phyloP scores from a whole-genome alignment of 495 filamentous ascomycete species.

The Lichina pygmaea region DNA sequence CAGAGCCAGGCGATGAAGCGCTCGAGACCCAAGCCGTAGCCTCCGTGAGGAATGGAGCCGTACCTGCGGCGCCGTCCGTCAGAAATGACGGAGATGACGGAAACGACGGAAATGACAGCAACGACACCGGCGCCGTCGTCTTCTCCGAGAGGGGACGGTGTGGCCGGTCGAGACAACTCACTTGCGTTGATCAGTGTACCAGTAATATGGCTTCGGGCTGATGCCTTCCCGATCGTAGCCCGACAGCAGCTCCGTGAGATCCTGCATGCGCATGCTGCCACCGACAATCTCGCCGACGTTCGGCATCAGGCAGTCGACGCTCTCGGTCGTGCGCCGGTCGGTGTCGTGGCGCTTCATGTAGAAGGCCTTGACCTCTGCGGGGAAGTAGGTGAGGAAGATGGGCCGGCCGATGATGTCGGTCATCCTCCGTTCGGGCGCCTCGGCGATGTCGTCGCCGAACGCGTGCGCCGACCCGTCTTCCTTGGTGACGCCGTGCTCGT shows the following conservation, averaged over 20 bases:
- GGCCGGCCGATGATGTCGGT: constrained; percentile 85
- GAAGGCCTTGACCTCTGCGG: constrained; percentile 92
- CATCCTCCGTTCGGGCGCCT: constrained; percentile 92
- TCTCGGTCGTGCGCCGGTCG: constrained; percentile 80
- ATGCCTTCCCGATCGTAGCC: constrained; percentile 78
- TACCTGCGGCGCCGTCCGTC: constrained; percentile 29
- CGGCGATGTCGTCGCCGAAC: constrained; percentile 95
- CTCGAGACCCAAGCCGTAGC: constrained; percentile 87
- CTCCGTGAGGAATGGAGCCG: constrained; percentile 78
- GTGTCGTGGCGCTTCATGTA: constrained; percentile 87
- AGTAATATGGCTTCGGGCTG: constrained; percentile 72
- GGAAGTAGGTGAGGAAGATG: constrained; percentile 95
- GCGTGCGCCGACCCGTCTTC: constrained; percentile 71
- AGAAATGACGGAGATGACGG: neutral
- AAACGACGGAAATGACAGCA: neutral
- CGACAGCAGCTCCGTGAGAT: constrained; percentile 72
- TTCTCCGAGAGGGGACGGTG: neutral
- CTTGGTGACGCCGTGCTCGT: constrained; percentile 67
- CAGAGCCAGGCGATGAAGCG: constrained; percentile 94
- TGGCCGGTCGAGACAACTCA: constrained; percentile 20
- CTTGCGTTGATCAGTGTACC: constrained; percentile 98
- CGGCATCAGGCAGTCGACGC: constrained; percentile 87
- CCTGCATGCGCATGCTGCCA: constrained; percentile 86
- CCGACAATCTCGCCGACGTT: constrained; percentile 94
- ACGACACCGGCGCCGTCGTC: no score